Base-by-base conservation (phyloP, 345 rosid genomes). In the Hypericum perforatum region DNA sequence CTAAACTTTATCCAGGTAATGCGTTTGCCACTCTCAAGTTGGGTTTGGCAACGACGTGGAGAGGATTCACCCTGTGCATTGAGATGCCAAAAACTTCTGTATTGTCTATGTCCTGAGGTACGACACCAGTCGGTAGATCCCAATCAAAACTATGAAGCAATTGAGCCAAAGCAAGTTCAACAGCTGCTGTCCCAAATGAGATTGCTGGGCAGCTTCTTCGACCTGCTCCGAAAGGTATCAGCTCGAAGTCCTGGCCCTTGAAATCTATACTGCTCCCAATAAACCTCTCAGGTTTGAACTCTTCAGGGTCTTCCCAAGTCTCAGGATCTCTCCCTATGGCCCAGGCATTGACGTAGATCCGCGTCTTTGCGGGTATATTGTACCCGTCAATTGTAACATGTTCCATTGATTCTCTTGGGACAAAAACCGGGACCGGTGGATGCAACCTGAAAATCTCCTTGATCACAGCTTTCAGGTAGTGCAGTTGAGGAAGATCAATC, bases 71-170 rank as follows among this genome's bases (percentile, higher is more conserved):
- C 60, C 60, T 54, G 54, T 62, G 66, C 60, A 62, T 62, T 29
- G 66, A 62, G 40, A 62, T 62, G 42, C 60, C 66, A 11, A 62
- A 62, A 52, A 59, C 66, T 62, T 62, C 66, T n/a, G 54, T 62
- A 13, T 62, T 62, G 42, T 54, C 66, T 22, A 62, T 47, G 48
- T 62, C 66, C 7, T 41, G 41, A 36, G 66, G 49, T 62, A 32
- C 47, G 43, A 46, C 10, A 9, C 66, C 66, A 5, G 60, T 45
- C 7, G 66, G 60, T 22, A 62, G 60, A 11, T 62, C 54, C 66
- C 66, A 62, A 48, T 62, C 59, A 36, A 62, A 62, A 48, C 54
- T 47, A 12, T 62, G 66, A 9, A 62, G 59, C 16, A 62, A 59
- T 10, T 62, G 60, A 41, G 66, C 60, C 9, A 44, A 41, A 7